These are phyloP conservation scores for Cyberlindnera sargentensis DNA, from an alignment of 805 yeast species.

Conservation along the genomic window DNA sequence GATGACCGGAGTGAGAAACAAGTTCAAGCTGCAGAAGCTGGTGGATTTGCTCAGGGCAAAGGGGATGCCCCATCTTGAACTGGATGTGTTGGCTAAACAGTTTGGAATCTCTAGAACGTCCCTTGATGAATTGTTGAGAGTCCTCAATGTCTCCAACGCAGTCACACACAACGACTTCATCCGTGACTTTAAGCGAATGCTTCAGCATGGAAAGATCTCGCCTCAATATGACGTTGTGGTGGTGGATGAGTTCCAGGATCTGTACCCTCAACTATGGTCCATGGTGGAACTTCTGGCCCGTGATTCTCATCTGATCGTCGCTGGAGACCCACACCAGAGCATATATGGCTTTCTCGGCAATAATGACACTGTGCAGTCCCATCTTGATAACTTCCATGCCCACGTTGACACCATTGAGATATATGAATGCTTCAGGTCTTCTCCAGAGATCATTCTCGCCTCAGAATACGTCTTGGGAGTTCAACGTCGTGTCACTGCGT, in stretches of 20 bases:
- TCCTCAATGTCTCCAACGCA: slow-evolving; percentile 11
- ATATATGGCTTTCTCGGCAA: slow-evolving; percentile 64
- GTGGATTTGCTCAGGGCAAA: neutral
- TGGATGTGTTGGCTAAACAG: neutral
- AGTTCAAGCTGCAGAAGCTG: slow-evolving; percentile 5
- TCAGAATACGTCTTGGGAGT: slow-evolving; percentile 25
- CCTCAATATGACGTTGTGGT: slow-evolving; percentile 35
- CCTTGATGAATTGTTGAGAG: slow-evolving; percentile 1
- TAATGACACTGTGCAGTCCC: slow-evolving; percentile 27
- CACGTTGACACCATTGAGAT: slow-evolving; percentile 26
- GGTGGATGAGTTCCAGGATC: slow-evolving; percentile 73
- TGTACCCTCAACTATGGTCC: slow-evolving; percentile 43
- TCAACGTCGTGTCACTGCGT: slow-evolving; percentile 2
- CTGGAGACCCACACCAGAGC: slow-evolving; percentile 69
- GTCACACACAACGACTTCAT: slow-evolving; percentile 19
- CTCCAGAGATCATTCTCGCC: slow-evolving; percentile 47
- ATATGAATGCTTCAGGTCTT: slow-evolving; percentile 51
- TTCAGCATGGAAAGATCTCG: slow-evolving; percentile 19
- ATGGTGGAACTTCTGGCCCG: slow-evolving; percentile 34
- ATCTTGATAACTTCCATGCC: slow-evolving; percentile 15
- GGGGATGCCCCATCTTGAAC: neutral
- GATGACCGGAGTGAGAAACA: slow-evolving; percentile 5
- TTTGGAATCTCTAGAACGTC: neutral
- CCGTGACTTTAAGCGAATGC: slow-evolving; percentile 27
- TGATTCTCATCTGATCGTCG: slow-evolving; percentile 49